Evolutionary conservation across 2,329 filamentous ascomycete species (phyloP), one percentile per base, ranked within the genome.

Genomic region (Xylariales sp.): DNA sequence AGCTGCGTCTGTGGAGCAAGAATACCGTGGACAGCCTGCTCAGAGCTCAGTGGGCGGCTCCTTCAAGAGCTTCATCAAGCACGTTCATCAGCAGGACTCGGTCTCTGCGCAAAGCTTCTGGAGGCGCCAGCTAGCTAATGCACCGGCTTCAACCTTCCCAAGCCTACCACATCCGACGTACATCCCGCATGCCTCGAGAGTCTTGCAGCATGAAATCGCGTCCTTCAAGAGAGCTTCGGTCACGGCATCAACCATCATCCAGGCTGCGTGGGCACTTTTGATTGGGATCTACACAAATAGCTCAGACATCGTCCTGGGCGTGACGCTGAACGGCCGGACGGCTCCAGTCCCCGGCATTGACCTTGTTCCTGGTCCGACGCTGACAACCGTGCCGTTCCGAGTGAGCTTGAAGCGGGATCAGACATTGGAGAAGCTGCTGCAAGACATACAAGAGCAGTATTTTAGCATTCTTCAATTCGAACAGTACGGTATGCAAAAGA

Each of bases 401-500:
- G 14, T 20, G 6, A n/a, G 27, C 7, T 31, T 39, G 11, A 10
- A 6, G 4, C 3, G 8, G 12, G 14, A 31, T 9, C n/a, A 29
- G 25, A 9, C 9, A 15, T 22, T 39, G 22, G 7, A 22, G 6
- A 25, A 39, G 5, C 19, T 39, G 9, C 27, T 39, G 7, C 5
- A 7, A 4, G 18, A 7, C 4, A 31, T 39, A 18, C 22, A 39
- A 19, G 10, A 16, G 4, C 24, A 39, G 20, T 29, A 31, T 29
- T 6, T 29, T 10, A 19, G 20, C 8, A 39, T 31, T 11, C 7
- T 37, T 3, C 31, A 35, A 4, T 38, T 33, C 24, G 38, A 20
- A 11, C 42, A 45, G 21, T 38, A 37, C 27, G 42, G 42, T 12
- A 31, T 45, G 10, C 37, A 40, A 14, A 40, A 40, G 9, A 45